Conservation (phyloP, 2,329 filamentous ascomycete species). For the Penicillium polonicum region DNA sequence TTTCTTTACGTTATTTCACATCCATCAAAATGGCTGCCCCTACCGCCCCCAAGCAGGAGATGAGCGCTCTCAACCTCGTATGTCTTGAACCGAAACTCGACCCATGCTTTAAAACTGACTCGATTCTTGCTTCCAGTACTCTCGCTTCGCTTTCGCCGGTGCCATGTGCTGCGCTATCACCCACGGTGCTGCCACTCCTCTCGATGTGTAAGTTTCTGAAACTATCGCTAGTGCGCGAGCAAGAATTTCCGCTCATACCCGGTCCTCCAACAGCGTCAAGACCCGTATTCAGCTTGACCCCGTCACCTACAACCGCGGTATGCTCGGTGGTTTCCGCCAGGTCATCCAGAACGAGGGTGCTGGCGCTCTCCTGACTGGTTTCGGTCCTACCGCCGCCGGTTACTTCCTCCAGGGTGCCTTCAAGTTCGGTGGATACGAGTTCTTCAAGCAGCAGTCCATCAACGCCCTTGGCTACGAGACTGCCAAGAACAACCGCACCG, state of each 20-base stretch:
- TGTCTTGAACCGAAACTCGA: slow-evolving; percentile 50
- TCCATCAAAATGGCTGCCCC: slow-evolving; percentile 42
- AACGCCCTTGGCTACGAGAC: slow-evolving; percentile 74
- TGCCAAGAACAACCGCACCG: slow-evolving; percentile 74
- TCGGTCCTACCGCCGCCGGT: slow-evolving; percentile 80
- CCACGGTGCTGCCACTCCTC: slow-evolving; percentile 93
- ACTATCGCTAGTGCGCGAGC: neutral
- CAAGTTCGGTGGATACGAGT: slow-evolving; percentile 94
- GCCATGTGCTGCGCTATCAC: slow-evolving; percentile 98
- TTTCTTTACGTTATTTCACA: slow-evolving; percentile 16
- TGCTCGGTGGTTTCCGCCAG: slow-evolving; percentile 83
- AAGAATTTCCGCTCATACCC: neutral
- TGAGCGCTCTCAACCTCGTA: slow-evolving; percentile 63
- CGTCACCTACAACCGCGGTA: slow-evolving; percentile 80
- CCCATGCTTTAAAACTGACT: neutral
- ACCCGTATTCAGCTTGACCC: slow-evolving; percentile 93
- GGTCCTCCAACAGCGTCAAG: slow-evolving; percentile 68
- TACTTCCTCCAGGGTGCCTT: slow-evolving; percentile 94
- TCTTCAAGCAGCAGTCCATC: slow-evolving; percentile 93
- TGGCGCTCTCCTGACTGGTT: slow-evolving; percentile 80
- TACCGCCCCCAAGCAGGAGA: slow-evolving; percentile 53
- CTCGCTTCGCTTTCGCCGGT: slow-evolving; percentile 93
- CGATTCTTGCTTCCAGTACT: slow-evolving; percentile 40
- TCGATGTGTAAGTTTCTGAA: slow-evolving; percentile 86
- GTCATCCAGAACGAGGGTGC: slow-evolving; percentile 81